These are phyloP conservation scores for Mycena latifolia DNA, from an alignment of 768 basidiomycete genomes.

Conservation along the genomic window DNA sequence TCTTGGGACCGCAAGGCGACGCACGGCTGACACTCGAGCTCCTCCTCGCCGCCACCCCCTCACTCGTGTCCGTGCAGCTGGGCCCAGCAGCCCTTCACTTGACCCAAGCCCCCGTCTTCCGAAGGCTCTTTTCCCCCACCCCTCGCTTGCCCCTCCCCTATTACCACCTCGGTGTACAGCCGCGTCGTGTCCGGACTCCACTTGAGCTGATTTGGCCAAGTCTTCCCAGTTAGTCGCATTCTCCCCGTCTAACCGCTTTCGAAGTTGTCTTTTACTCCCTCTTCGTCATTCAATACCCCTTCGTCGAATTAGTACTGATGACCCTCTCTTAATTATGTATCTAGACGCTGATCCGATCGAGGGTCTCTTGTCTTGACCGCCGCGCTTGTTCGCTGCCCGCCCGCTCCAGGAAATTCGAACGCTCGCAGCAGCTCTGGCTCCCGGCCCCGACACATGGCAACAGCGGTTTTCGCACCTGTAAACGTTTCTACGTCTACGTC, in stretches of 20 bases:
- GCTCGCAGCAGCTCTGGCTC: not conserved
- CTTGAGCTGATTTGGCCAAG: conserved; percentile 20
- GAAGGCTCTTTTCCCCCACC: conserved; percentile 9
- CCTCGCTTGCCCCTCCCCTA: not conserved
- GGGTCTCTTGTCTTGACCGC: conserved; percentile 26
- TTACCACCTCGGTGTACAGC: not conserved
- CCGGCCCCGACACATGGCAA: conserved; percentile 30
- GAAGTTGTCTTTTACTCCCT: not conserved
- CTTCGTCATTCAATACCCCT: conserved; percentile 5
- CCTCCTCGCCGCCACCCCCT: conserved; percentile 3
- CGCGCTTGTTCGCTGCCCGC: conserved; percentile 9
- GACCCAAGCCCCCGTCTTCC: not conserved
- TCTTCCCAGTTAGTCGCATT: conserved; percentile 25
- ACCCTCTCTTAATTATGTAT: not conserved
- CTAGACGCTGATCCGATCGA: conserved; percentile 25
- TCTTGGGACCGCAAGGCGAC: not conserved
- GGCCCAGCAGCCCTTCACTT: conserved; percentile 10
- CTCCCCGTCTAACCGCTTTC: conserved; percentile 22
- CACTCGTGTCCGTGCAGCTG: not conserved
- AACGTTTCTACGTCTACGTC: conserved; percentile 41
- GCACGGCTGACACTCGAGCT: not conserved
- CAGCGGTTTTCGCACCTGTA: conserved; percentile 32
- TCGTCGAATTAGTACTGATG: conserved; percentile 10
- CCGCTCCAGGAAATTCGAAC: not conserved
- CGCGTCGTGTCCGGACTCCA: conserved; percentile 1